Conservation (phyloP, 2,329 filamentous ascomycete genomes). For the Trichoderma aggressivum region DNA sequence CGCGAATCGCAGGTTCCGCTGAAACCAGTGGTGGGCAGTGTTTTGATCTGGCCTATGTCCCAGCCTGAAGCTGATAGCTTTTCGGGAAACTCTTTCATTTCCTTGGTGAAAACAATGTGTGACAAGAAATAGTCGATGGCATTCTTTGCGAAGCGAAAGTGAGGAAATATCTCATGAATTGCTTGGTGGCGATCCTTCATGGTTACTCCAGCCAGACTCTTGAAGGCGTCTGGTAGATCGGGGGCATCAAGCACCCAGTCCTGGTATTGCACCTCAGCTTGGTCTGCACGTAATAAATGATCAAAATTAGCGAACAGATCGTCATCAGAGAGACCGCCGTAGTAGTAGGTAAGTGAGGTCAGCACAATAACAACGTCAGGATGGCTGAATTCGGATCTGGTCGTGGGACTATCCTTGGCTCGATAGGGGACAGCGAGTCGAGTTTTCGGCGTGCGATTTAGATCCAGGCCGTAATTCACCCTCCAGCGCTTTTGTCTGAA, state of each 20-base stretch:
- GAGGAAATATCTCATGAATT: constrained; percentile 52
- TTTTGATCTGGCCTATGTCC: constrained; percentile 54
- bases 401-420: constrained; percentile 56
- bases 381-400: constrained; percentile 59
- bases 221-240: constrained; percentile 36
- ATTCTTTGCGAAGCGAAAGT: constrained; percentile 49
- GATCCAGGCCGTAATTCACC: constrained; percentile 61
- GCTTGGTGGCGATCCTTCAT: constrained; percentile 46
- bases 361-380: constrained; percentile 56
- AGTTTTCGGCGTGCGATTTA: constrained; percentile 37
- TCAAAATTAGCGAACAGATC: constrained; percentile 48
- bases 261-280: constrained; percentile 50
- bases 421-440: constrained; percentile 56
- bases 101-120: constrained; percentile 56
- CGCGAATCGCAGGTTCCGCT: constrained; percentile 66
- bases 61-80: constrained; percentile 66
- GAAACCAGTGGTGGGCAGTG: constrained; percentile 59
- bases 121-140: constrained; percentile 63
- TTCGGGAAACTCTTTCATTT: constrained; percentile 58
- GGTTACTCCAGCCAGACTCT: constrained; percentile 52
- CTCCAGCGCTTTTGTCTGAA: constrained; percentile 59
- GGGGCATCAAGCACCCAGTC: constrained; percentile 42
- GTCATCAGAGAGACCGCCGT: constrained; percentile 49
- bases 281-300: constrained; percentile 49
- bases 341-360: constrained; percentile 56